Percentiles rank a stretch among this genome's conserved stretches.
These are phyloP conservation scores for Dendrostoma leiphaemia DNA, from an alignment of 2,329 filamentous ascomycete species.

Conservation along the genomic window DNA sequence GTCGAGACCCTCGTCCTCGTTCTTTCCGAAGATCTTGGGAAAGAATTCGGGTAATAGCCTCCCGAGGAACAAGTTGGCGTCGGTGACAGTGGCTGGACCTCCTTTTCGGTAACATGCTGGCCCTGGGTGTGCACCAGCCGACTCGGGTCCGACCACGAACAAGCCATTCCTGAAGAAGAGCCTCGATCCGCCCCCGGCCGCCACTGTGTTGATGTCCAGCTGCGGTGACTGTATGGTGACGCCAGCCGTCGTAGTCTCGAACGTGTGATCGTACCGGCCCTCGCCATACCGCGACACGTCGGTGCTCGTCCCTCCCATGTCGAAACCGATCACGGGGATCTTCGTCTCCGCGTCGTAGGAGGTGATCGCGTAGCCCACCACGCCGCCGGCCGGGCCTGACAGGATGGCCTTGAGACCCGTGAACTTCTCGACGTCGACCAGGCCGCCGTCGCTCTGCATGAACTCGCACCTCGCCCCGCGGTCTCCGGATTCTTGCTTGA, in stretches of 20 bases:
- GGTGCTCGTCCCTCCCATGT: slow-evolving; percentile 93
- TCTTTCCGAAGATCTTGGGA: slow-evolving; percentile 90
- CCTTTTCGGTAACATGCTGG: slow-evolving; percentile 90
- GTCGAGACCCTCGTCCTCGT: slow-evolving; percentile 80
- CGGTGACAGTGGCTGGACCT: slow-evolving; percentile 87
- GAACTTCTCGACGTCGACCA: slow-evolving; percentile 75
- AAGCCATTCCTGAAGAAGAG: slow-evolving; percentile 87
- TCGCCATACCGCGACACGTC: slow-evolving; percentile 86
- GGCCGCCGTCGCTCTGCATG: slow-evolving; percentile 83
- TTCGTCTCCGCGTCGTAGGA: slow-evolving; percentile 82
- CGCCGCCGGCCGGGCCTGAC: slow-evolving; percentile 88
- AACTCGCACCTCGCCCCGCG: slow-evolving; percentile 85
- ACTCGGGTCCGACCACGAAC: slow-evolving; percentile 88
- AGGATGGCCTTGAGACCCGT: slow-evolving; percentile 83
- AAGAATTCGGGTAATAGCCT: slow-evolving; percentile 87
- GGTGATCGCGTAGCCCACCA: slow-evolving; percentile 89
- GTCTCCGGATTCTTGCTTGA: slow-evolving; percentile 61
- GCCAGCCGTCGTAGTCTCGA: slow-evolving; percentile 91
- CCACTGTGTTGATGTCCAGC: slow-evolving; percentile 92
- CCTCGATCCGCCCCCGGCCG: slow-evolving; percentile 80
- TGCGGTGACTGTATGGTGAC: slow-evolving; percentile 91
- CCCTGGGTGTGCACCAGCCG: slow-evolving; percentile 83
- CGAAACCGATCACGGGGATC: slow-evolving; percentile 87
- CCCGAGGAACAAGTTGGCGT: slow-evolving; percentile 84
- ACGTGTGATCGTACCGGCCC: slow-evolving; percentile 87